Conservation (phyloP, 768 basidiomycete species). For the Amanita subjunquillea region DNA sequence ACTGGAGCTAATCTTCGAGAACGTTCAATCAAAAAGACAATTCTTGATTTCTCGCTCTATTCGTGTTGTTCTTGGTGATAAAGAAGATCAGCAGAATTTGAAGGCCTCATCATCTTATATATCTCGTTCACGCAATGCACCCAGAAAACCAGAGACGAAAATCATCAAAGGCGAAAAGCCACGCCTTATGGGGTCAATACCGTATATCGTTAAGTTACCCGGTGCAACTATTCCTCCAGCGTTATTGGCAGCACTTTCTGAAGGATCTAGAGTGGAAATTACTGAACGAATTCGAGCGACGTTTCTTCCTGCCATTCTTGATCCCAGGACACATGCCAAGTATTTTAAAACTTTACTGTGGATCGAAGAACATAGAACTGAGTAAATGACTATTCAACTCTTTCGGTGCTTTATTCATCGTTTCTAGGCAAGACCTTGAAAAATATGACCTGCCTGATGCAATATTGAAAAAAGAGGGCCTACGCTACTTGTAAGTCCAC, state of each 20-base stretch:
- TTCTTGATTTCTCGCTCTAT: slow-evolving; percentile 42
- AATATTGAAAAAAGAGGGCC: slow-evolving; percentile 17
- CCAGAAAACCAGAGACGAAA: slow-evolving; percentile 20
- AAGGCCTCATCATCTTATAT: slow-evolving; percentile 36
- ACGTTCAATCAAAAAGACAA: slow-evolving; percentile 26
- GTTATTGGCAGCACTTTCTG: slow-evolving; percentile 20
- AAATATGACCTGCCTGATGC: slow-evolving; percentile 25
- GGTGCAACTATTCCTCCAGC: slow-evolving; percentile 26
- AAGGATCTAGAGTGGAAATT: slow-evolving; percentile 17
- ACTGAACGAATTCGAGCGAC: slow-evolving; percentile 19
- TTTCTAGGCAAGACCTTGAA: slow-evolving; percentile 28
- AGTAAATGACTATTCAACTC: slow-evolving; percentile 16
- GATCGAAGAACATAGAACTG: slow-evolving; percentile 40
- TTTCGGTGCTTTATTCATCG: neutral
- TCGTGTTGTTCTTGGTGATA: slow-evolving; percentile 33
- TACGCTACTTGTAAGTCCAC: slow-evolving; percentile 28
- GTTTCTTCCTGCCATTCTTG: slow-evolving; percentile 30
- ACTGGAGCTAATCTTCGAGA: slow-evolving; percentile 42
- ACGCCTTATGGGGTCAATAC: slow-evolving; percentile 28
- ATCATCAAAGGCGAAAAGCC: slow-evolving; percentile 34
- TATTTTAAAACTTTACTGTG: slow-evolving; percentile 44
- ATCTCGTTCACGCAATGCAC: slow-evolving; percentile 21
- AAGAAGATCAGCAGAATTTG: slow-evolving; percentile 33
- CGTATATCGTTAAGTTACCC: slow-evolving; percentile 31
- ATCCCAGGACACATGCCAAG: slow-evolving; percentile 28